Evolutionary conservation across 768 basidiomycete species (phyloP), one percentile per base, ranked within the genome.

Genomic region (Pholiota microspora): DNA sequence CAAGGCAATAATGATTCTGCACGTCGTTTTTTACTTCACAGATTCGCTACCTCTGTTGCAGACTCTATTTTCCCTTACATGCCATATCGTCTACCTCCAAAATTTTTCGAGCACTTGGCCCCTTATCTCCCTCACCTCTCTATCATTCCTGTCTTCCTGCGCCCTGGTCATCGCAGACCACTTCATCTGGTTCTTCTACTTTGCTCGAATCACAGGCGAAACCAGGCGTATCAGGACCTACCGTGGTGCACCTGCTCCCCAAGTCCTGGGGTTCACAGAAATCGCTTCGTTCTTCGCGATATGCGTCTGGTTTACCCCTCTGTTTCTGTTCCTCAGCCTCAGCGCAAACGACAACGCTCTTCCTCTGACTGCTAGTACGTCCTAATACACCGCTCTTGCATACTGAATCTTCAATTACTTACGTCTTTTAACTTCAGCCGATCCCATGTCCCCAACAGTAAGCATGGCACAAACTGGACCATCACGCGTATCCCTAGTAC

Each of bases 331-430:
- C 77, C 74, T 99, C 54, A 96, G 94, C 65, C 75, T 99, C 49
- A 95, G 92, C 58, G 96, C 97, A 13, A 98, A 98, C 59, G 97
- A 99, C 67, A 93, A 98, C 64, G 92, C 95, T 2, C 79, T 98
- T 13, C 97, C 97, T 4, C 77, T 78, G 21, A 80, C 85, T n/a
- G 67, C 80, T 25, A 76, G 84, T 83, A 9, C 18, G 40, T 42
- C 7, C 21, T 42, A 8, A 21, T 9, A 42, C n/a, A 23, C 21
- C 12, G 64, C 55, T 66, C 60, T 12, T n/a, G 0, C 31, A 10
- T 31, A 3, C 7, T 34, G 28, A 53, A 7, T 38, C 28, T 61
- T 29, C 34, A 21, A 7, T 16, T 32, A 28, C 27, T 55, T 13
- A 36, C 7, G 46, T 32, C 24, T 53, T 46, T 46, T 29, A 29